These are phyloP conservation scores for Coniochaeta sp. DNA, from an alignment of 2,329 filamentous ascomycete species.

Conservation along the genomic window DNA sequence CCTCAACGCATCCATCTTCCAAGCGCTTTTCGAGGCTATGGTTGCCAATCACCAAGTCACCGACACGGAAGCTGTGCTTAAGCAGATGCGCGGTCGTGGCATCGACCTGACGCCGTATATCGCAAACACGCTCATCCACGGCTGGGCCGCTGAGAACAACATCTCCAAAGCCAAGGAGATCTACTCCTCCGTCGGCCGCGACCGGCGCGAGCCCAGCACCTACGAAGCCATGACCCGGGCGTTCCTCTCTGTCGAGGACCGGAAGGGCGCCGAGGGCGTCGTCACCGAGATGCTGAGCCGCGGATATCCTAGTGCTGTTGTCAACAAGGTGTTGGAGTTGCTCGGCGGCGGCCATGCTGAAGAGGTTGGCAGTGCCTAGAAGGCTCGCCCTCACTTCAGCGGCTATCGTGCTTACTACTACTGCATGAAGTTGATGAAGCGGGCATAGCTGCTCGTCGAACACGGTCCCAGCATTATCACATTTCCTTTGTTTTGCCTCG, in stretches of 20 bases:
- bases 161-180: slow-evolving; percentile 71
- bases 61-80: slow-evolving; percentile 66
- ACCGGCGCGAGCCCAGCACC: slow-evolving; percentile 88
- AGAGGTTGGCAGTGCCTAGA: slow-evolving; percentile 25
- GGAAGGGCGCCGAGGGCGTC: slow-evolving; percentile 65
- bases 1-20: slow-evolving; percentile 81
- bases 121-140: slow-evolving; percentile 95
- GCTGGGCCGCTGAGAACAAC: slow-evolving; percentile 81
- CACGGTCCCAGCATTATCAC: slow-evolving; percentile 1
- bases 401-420: slow-evolving; percentile 8
- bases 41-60: slow-evolving; percentile 85
- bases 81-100: slow-evolving; percentile 63
- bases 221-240: slow-evolving; percentile 98
- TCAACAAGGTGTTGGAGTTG: slow-evolving; percentile 88
- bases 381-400: slow-evolving; percentile 18
- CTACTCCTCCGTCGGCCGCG: slow-evolving; percentile 69
- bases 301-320: slow-evolving; percentile 85
- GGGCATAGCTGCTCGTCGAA: neutral
- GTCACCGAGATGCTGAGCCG: slow-evolving; percentile 86
- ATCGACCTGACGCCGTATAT: slow-evolving; percentile 95
- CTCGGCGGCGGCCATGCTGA: slow-evolving; percentile 47
- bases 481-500: slow-evolving; percentile 10
- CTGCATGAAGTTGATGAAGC: slow-evolving; percentile 8
- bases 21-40: slow-evolving; percentile 94
- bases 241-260: slow-evolving; percentile 76